Conservation (phyloP, 106 monocot species). For the Posidonia australis region DNA sequence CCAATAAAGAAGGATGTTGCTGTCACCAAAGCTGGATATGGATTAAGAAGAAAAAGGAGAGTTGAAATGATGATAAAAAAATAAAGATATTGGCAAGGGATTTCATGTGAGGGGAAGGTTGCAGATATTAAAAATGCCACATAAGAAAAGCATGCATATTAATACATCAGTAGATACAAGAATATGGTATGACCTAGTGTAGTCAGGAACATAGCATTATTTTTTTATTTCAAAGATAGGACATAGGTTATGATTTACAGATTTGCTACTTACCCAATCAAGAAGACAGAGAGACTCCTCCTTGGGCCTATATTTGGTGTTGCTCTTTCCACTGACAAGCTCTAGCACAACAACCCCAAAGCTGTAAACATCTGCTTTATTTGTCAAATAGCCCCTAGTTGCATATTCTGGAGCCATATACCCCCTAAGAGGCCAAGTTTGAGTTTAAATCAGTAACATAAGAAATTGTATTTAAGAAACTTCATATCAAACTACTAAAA, state of each 20-base stretch:
- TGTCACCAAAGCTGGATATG: no score
- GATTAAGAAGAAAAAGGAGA: no score
- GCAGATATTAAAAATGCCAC: no score
- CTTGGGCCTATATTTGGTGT: constrained; percentile 12
- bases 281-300: constrained; percentile 17
- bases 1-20: no score
- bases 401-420: constrained; percentile 23
- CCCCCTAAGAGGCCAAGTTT: neutral
- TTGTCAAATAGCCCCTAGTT: constrained; percentile 19
- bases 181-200: no score
- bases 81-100: no score
- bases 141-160: no score
- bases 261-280: constrained; percentile 16
- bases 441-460: neutral
- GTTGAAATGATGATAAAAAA: no score
- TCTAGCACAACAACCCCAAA: constrained; percentile 22
- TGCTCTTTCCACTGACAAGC: constrained; percentile 15
- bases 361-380: constrained; percentile 25
- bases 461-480: neutral
- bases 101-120: no score
- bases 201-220: no score
- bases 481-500: neutral
- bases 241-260: neutral
- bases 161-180: no score
- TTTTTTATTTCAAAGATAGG: neutral